phyloP scores from a whole-genome alignment of 345 rosid genomes.

The Citrus medica region DNA sequence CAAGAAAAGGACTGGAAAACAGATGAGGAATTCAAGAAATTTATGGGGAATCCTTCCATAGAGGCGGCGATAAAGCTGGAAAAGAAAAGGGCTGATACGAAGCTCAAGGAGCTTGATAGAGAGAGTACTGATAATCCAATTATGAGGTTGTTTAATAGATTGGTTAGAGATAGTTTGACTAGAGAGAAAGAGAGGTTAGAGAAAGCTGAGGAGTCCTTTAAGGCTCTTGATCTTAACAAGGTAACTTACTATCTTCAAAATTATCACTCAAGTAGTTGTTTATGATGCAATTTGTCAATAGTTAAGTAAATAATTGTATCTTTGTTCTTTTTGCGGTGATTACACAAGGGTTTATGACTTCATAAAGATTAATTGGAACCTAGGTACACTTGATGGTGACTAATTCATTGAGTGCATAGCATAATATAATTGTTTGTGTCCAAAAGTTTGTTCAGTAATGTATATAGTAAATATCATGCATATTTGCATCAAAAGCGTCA shows the following conservation, averaged over 20 bases:
- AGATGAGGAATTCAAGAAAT: conserved; percentile 90
- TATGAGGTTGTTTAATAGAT: conserved; percentile 47
- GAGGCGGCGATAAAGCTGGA: conserved; percentile 97
- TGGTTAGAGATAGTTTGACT: conserved; percentile 57
- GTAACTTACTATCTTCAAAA: conserved; percentile 30
- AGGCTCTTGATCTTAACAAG: conserved; percentile 93
- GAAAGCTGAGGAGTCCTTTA: conserved; percentile 77
- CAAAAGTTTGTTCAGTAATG: not conserved
- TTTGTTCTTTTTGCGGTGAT: not conserved
- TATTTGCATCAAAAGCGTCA: not conserved
- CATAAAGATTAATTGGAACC: not conserved
- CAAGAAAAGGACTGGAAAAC: conserved; percentile 93
- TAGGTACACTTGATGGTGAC: not conserved
- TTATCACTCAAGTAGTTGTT: not conserved
- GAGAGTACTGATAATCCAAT: conserved; percentile 54
- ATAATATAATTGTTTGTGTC: not conserved
- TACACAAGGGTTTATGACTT: not conserved
- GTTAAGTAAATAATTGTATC: not conserved
- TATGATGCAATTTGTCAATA: not conserved
- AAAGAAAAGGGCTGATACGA: conserved; percentile 90
- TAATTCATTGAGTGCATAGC: not conserved
- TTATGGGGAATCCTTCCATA: conserved; percentile 94
- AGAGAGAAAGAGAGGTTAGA: conserved; percentile 81
- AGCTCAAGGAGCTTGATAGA: conserved; percentile 75
- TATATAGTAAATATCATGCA: not conserved